Evolutionary conservation across 768 basidiomycete genomes (phyloP).

Genomic region (Naganishia randhawae): DNA sequence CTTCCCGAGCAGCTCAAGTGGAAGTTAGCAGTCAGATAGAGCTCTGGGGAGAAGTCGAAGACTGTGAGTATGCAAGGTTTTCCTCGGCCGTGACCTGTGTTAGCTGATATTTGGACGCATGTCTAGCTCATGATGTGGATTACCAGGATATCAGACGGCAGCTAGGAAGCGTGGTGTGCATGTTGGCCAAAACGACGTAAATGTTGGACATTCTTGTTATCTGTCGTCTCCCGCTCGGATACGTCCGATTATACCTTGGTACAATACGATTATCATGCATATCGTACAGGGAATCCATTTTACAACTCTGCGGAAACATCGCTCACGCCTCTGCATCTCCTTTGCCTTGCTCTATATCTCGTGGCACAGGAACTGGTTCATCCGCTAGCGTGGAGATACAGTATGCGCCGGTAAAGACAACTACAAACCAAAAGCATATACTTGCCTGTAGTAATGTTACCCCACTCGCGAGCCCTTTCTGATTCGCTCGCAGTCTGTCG

Average conservation of each 20-base stretch:
- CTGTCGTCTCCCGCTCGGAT: too few relatives aligned
- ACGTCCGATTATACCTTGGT: too few relatives aligned
- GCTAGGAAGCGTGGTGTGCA: conserved; percentile 59
- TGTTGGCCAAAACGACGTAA: conserved; percentile 19
- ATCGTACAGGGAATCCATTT: too few relatives aligned
- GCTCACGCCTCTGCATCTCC: not conserved
- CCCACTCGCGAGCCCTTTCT: not conserved
- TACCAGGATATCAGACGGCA: conserved; percentile 86
- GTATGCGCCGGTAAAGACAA: not conserved
- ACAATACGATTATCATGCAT: too few relatives aligned
- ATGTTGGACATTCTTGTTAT: not conserved
- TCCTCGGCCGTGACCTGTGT: too few relatives aligned
- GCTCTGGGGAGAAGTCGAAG: conserved; percentile 99
- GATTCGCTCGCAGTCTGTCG: not conserved
- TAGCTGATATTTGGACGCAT: too few relatives aligned
- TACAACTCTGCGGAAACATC: too few relatives aligned
- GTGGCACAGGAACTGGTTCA: not conserved
- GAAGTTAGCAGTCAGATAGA: conserved; percentile 95
- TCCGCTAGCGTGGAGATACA: conserved; percentile 1
- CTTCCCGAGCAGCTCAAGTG: conserved; percentile 77
- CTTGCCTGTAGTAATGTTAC: not conserved
- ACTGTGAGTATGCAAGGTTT: conserved; percentile 75
- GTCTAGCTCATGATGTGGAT: conserved; percentile 92
- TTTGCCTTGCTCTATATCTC: not conserved
- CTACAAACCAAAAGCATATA: conserved; percentile 1